phyloP scores from a whole-genome alignment of 78 protist species.

The Polysphondylium violaceum region DNA sequence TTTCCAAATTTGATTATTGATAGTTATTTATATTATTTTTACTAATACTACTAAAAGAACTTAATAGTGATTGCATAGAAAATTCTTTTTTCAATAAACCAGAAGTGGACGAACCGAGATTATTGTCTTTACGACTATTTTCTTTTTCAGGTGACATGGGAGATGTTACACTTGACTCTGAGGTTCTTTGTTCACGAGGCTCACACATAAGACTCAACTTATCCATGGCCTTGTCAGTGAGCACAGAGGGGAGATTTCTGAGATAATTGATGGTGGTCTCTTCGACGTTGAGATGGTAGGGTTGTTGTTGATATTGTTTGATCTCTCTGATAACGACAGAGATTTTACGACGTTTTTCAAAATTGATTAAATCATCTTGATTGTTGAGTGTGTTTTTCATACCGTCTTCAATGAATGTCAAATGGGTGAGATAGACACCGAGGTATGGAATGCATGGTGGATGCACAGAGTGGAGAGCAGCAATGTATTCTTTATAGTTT shows the following conservation, averaged over 20 bases:
- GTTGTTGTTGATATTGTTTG: conserved; percentile 76
- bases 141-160: background rate
- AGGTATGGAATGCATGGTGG: conserved; percentile 88
- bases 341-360: conserved; percentile 80
- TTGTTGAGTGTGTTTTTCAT: conserved; percentile 70
- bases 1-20: background rate
- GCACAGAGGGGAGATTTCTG: conserved; percentile 27
- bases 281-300: conserved; percentile 44
- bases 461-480: conserved; percentile 40
- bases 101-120: too few relatives aligned
- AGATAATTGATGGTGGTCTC: conserved; percentile 27
- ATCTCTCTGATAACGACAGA: conserved; percentile 78
- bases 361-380: conserved; percentile 76
- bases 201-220: conserved; percentile 60
- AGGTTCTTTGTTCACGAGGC: conserved; percentile 46
- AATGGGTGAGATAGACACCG: conserved; percentile 86
- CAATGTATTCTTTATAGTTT: conserved; percentile 58
- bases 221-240: conserved; percentile 41
- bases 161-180: too few relatives aligned
- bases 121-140: conserved; percentile 5
- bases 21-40: background rate
- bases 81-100: conserved; percentile 1
- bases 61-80: conserved; percentile 29
- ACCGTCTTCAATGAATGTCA: conserved; percentile 91
- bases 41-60: conserved; percentile 1